Base-by-base conservation (phyloP, 192 early-diverging fungal genomes). In the Umbelopsis vinacea region DNA sequence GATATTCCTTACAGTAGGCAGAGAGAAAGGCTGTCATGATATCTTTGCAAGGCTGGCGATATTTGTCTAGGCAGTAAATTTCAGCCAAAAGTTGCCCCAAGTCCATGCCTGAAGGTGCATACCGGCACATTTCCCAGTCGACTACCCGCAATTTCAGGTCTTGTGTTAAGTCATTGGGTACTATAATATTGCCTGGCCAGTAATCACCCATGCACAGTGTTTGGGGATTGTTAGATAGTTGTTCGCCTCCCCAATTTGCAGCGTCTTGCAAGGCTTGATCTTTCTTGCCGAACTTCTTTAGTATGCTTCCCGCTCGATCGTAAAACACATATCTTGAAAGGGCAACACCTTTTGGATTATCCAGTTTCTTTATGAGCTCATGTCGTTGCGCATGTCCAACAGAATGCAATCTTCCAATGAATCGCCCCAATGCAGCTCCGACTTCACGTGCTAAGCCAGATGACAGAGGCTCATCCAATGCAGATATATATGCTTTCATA, bases 51-150 rank as follows among this genome's bases (percentile, higher is more conserved):
- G 79, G 67, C 29, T 77, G 79, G 69, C 79, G 74, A 71, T 77
- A 81, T 67, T 67, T 75, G 53, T 81, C 52, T 35, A 81, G 70
- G 9, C 66, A 71, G 57, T 52, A 77, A 17, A 46, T 55, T 67
- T 81, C 79, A 23, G 79, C 79, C 22, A 81, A 52, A 57, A 74
- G 68, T 50, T 77, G 79, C n/a, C 79, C 79, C 52, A 81, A 4
- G 68, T 81, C 79, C 75, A 81, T 76, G 22, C 75, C 75, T 66
- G 79, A 68, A 24, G 74, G 79, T 15, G 66, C 75, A 52, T 70
- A 77, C 3, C 79, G 79, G 33, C 67, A 71, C 50, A 81, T 21
- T 33, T 81, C 79, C 79, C 79, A 81, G 46, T 81, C 79, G n/a
- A 81, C 71, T 46, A 81, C 67, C 35, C 48, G 71, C 21, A 81